A percentile compares a stretch with the other conserved stretches of the same genome.
Conservation (phyloP, 805 yeast species). For the Kodamaea sagamina region DNA sequence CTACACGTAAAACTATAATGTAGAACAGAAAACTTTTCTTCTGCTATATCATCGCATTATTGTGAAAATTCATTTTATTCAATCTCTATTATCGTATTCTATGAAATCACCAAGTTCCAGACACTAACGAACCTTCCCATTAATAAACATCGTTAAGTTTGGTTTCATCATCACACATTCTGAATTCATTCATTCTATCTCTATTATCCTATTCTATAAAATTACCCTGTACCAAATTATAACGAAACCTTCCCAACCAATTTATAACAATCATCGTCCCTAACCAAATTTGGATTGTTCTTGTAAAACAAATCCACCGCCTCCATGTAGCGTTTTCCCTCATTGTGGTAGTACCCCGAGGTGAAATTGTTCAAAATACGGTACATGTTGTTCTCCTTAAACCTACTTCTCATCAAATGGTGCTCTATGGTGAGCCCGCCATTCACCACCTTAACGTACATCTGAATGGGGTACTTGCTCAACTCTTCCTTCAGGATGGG, state of each 20-base stretch:
- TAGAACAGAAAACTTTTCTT: no score
- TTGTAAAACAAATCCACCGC: conserved; percentile 29
- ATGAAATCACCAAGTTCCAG: background rate
- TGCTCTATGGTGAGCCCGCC: conserved; percentile 29
- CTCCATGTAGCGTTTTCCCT: conserved; percentile 28
- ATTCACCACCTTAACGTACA: conserved; percentile 29
- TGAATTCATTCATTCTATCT: background rate
- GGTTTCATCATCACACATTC: no score
- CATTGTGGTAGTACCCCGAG: conserved; percentile 21
- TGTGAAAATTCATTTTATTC: no score
- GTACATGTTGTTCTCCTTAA: conserved; percentile 16
- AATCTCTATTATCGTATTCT: background rate
- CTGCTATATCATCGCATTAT: no score
- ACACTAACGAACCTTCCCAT: conserved; percentile 4
- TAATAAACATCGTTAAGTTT: no score
- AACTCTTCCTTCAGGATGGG: conserved; percentile 31
- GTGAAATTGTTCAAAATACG: conserved; percentile 16
- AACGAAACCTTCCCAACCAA: conserved; percentile 6
- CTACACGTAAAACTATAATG: no score
- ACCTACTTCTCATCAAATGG: conserved; percentile 21
- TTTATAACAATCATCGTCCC: conserved; percentile 2
- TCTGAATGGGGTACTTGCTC: conserved; percentile 19
- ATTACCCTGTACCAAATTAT: conserved; percentile 6
- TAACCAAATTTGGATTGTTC: conserved; percentile 11
- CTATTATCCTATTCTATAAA: background rate